Conservation (phyloP, 495 filamentous ascomycete genomes). For the Xylaria bambusicola region DNA sequence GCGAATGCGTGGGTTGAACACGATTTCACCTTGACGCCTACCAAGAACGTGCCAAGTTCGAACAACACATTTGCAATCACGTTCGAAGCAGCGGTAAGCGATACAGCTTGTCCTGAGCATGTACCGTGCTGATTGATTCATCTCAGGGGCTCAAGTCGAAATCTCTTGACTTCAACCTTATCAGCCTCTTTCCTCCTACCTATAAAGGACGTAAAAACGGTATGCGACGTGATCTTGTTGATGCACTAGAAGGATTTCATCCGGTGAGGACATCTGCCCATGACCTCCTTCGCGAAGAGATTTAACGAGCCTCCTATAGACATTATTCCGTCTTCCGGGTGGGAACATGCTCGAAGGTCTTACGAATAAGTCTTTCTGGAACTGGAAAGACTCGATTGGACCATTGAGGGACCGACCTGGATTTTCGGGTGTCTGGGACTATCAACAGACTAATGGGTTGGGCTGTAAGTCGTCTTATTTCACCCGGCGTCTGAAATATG, state of each 20-base stretch:
- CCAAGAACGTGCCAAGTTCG: slow-evolving; percentile 50
- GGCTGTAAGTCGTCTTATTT: slow-evolving; percentile 41
- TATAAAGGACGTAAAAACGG: slow-evolving; percentile 65
- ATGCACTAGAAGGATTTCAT: slow-evolving; percentile 54
- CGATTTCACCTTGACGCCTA: slow-evolving; percentile 46
- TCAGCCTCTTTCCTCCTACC: slow-evolving; percentile 69
- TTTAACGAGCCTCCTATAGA: slow-evolving; percentile 19
- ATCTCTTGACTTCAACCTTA: slow-evolving; percentile 63
- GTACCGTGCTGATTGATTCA: neutral
- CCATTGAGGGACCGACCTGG: slow-evolving; percentile 64
- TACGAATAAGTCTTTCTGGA: slow-evolving; percentile 56
- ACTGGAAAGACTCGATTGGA: slow-evolving; percentile 70
- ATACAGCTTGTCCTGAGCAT: neutral
- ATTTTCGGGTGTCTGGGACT: slow-evolving; percentile 61
- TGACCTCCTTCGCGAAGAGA: neutral
- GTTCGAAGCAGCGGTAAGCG: slow-evolving; percentile 50
- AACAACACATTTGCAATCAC: slow-evolving; percentile 68
- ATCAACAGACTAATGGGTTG: slow-evolving; percentile 63
- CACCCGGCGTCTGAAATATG: no score
- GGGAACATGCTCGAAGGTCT: slow-evolving; percentile 69
- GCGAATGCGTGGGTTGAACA: slow-evolving; percentile 50
- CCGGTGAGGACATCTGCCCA: slow-evolving; percentile 34
- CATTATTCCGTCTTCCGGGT: slow-evolving; percentile 64
- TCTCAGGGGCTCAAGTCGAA: slow-evolving; percentile 43
- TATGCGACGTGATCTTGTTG: slow-evolving; percentile 59